Conservation (phyloP, 169 alveolate species). For the Eimeria acervulina region DNA sequence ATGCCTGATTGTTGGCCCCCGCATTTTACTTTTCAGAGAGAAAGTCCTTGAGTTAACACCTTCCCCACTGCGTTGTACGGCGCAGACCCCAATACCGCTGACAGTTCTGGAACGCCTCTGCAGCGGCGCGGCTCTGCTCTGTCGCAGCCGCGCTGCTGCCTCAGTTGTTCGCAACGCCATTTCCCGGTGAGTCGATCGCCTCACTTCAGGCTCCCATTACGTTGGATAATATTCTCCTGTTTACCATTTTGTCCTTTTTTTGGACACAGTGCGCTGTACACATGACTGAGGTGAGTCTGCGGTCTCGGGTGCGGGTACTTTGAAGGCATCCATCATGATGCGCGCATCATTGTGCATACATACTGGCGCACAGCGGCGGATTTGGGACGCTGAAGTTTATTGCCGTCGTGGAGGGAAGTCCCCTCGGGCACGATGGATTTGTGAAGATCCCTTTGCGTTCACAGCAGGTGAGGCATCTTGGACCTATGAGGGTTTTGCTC, state of each 20-base stretch:
- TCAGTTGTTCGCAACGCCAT: constrained; percentile 26
- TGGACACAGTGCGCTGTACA: background rate
- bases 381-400: constrained; percentile 32
- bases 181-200: background rate
- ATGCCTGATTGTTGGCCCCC: background rate
- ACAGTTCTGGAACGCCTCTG: background rate
- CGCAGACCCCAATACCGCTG: background rate
- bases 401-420: constrained; percentile 42
- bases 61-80: background rate
- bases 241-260: too few relatives aligned
- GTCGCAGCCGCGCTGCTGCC: constrained; percentile 56
- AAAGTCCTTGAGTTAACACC: background rate
- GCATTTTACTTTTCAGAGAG: too few relatives aligned
- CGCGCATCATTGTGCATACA: background rate
- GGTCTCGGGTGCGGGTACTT: background rate
- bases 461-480: constrained; percentile 4
- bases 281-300: background rate
- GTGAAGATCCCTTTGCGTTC: constrained; percentile 49
- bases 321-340: background rate
- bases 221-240: too few relatives aligned
- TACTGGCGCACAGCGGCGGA: constrained; percentile 34
- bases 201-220: background rate
- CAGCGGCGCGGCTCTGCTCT: constrained; percentile 49
- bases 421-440: background rate
- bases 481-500: background rate